Percentiles rank a stretch among this genome's conserved stretches.
phyloP scores from a whole-genome alignment of 2,329 filamentous ascomycete species.

The Talaromyces marneffei region DNA sequence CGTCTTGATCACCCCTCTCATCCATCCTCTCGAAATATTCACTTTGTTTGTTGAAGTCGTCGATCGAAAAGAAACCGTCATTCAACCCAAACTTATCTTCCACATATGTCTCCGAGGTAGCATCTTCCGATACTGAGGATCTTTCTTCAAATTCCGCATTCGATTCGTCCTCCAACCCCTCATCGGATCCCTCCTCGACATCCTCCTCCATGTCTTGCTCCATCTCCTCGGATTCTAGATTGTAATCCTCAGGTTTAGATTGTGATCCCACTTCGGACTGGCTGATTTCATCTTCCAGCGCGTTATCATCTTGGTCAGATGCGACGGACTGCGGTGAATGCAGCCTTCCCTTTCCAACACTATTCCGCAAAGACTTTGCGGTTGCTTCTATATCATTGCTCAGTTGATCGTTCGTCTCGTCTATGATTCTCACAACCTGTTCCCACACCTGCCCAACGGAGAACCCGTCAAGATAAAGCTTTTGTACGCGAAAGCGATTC shows the following conservation, averaged over 20 bases:
- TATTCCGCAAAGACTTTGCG: conserved; percentile 12
- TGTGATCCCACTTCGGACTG: not conserved
- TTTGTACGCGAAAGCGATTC: conserved; percentile 63
- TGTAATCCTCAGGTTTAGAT: not conserved
- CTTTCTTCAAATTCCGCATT: conserved; percentile 3
- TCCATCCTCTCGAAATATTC: conserved; percentile 87
- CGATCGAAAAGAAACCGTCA: conserved; percentile 96
- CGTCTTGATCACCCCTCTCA: conserved; percentile 66
- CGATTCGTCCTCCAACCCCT: conserved; percentile 8
- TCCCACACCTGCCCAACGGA: conserved; percentile 88
- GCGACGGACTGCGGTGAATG: not conserved
- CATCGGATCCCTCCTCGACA: conserved; percentile 29
- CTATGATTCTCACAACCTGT: conserved; percentile 78
- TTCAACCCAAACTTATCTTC: conserved; percentile 81
- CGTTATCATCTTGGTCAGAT: not conserved
- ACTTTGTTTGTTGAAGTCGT: conserved; percentile 92
- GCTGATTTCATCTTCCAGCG: not conserved
- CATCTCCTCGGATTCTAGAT: not conserved
- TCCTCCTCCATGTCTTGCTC: conserved; percentile 24
- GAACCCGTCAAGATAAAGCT: conserved; percentile 81
- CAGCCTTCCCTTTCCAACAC: not conserved
- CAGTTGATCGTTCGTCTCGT: conserved; percentile 54
- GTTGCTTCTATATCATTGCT: conserved; percentile 42
- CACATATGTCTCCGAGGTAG: conserved; percentile 50
- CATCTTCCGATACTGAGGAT: conserved; percentile 1